Evolutionary conservation across 208 protist genomes (phyloP).

Genomic region (Leishmania lainsoni): DNA sequence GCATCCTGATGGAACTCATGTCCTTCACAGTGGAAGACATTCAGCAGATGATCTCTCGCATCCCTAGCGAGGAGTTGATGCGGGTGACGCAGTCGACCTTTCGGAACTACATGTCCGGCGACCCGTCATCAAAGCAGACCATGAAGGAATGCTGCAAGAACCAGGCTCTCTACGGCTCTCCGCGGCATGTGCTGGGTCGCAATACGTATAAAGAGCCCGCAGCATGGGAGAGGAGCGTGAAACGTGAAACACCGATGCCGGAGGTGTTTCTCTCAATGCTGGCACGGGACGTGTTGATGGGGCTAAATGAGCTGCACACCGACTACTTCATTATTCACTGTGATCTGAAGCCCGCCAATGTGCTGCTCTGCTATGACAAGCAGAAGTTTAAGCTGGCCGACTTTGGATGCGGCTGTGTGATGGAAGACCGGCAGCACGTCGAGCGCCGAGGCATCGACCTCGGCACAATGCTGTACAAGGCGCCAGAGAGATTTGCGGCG

Average conservation of each 20-base stretch:
- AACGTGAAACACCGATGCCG: constrained; percentile 98
- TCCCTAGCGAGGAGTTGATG: constrained; percentile 69
- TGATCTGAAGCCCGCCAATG: constrained; percentile 97
- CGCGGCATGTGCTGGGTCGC: constrained; percentile 66
- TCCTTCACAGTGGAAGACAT: constrained; percentile 76
- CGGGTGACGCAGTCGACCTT: constrained; percentile 76
- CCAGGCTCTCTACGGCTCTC: constrained; percentile 47
- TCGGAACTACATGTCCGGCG: constrained; percentile 46
- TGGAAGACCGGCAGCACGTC: constrained; percentile 52
- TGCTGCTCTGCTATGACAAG: constrained; percentile 86
- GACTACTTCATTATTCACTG: constrained; percentile 94
- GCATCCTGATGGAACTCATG: constrained; percentile 89
- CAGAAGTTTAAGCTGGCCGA: constrained; percentile 83
- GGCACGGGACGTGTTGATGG: constrained; percentile 93
- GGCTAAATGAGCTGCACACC: constrained; percentile 86
- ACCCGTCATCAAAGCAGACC: constrained; percentile 15
- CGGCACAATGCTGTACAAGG: constrained; percentile 88
- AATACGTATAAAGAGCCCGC: constrained; percentile 57
- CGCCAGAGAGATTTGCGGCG: constrained; percentile 62
- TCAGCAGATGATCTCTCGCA: constrained; percentile 77
- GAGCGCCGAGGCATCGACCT: constrained; percentile 59
- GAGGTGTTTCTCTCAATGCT: constrained; percentile 99
- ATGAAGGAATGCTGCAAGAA: constrained; percentile 46
- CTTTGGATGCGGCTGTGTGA: constrained; percentile 85
- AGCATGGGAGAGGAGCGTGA: constrained; percentile 85